A percentile compares a stretch with the other conserved stretches of the same genome.
Conservation (phyloP, 192 early-diverging fungal species). For the Dissophora ornata region DNA sequence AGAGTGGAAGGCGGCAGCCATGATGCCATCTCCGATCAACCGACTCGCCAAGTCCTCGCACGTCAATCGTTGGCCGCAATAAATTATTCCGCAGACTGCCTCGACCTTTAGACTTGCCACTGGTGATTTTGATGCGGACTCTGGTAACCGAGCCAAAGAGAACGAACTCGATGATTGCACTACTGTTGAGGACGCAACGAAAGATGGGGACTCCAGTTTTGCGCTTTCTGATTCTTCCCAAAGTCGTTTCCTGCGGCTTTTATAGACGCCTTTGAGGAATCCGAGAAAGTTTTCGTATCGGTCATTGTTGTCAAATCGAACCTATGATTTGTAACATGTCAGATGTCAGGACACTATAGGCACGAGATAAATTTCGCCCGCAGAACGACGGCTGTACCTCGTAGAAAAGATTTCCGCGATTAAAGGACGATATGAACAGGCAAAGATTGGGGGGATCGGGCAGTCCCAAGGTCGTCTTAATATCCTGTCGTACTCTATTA, state of each 20-base stretch:
- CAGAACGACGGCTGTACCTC: slow-evolving; percentile 12
- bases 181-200: not conserved
- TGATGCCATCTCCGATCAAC: slow-evolving; percentile 24
- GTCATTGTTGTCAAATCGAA: slow-evolving; percentile 26
- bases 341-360: too few species aligned
- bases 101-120: not conserved
- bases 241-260: slow-evolving; percentile 20
- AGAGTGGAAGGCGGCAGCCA: slow-evolving; percentile 50
- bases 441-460: slow-evolving; percentile 20
- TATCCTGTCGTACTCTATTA: slow-evolving; percentile 35
- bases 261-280: slow-evolving; percentile 26
- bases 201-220: not conserved
- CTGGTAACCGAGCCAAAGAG: not conserved
- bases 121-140: not conserved
- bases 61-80: slow-evolving; percentile 38
- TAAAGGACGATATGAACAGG: slow-evolving; percentile 35
- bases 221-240: not conserved
- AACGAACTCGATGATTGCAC: not conserved
- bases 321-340: slow-evolving; percentile 17
- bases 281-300: slow-evolving; percentile 36
- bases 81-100: slow-evolving; percentile 38
- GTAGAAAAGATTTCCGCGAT: slow-evolving; percentile 40
- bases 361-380: not conserved
- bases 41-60: slow-evolving; percentile 37
- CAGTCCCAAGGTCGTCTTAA: slow-evolving; percentile 19